A percentile compares a stretch with the other conserved stretches of the same genome.
Conservation (phyloP, 148 eudicot genomes). For the Salicornia ramosissima region DNA sequence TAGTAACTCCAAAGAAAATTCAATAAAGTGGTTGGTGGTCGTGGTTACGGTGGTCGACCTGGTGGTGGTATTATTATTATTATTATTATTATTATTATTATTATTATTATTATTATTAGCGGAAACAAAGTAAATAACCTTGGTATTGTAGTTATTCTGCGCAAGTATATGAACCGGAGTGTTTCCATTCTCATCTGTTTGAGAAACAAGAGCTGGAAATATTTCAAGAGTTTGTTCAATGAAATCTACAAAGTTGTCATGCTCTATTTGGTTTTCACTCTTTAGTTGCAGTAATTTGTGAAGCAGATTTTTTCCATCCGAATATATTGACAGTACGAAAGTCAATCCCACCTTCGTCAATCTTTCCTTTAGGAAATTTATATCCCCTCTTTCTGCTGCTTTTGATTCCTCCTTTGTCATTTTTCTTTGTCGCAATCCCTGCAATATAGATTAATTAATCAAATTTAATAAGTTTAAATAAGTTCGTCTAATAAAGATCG, state of each 20-base stretch:
- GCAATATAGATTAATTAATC: no score
- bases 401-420: constrained; percentile 6
- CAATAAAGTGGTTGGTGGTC: no score
- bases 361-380: background rate
- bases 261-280: background rate
- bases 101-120: no score
- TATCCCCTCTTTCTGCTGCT: background rate
- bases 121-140: no score
- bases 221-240: background rate
- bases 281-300: background rate
- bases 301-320: background rate
- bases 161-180: constrained; percentile 12
- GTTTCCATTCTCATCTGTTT: background rate
- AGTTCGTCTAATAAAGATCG: no score
- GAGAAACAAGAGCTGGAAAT: background rate
- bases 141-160: background rate
- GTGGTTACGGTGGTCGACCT: no score
- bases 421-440: background rate
- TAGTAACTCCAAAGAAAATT: no score
- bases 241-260: constrained; percentile 1
- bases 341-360: constrained; percentile 6
- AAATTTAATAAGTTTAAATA: no score
- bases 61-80: background rate
- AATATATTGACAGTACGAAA: constrained; percentile 10
- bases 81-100: no score